Conservation (phyloP, 768 basidiomycete genomes). For the Tricholomella constricta region DNA sequence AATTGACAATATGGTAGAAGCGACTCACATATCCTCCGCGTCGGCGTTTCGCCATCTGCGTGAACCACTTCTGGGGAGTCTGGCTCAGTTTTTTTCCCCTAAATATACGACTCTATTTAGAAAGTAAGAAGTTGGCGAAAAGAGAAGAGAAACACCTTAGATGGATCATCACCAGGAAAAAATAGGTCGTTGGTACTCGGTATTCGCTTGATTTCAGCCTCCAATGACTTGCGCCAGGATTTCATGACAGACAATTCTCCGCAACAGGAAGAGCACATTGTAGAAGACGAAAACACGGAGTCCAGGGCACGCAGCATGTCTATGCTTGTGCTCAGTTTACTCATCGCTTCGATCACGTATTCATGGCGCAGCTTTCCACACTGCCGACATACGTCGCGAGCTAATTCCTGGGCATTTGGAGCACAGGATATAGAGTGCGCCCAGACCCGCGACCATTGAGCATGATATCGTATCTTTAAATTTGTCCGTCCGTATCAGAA, state of each 20-base stretch:
- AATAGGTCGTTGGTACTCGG: neutral
- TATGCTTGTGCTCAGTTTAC: neutral
- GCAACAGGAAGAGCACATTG: neutral
- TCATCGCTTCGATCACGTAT: neutral
- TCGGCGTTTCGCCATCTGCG: neutral
- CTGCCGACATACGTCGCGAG: neutral
- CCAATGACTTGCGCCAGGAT: neutral
- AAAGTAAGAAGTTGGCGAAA: no score
- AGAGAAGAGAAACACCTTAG: neutral
- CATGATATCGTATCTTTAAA: conserved; percentile 3
- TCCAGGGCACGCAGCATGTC: neutral
- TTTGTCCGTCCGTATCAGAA: neutral
- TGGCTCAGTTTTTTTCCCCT: neutral
- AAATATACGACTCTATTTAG: neutral
- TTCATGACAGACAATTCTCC: neutral
- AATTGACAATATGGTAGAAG: neutral
- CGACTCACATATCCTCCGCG: neutral
- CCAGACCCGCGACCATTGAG: neutral
- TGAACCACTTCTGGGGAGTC: neutral
- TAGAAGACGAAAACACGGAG: neutral
- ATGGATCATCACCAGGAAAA: neutral
- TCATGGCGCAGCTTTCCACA: neutral
- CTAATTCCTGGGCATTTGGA: neutral
- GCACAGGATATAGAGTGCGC: neutral
- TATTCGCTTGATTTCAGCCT: neutral